Evolutionary conservation across 139 green algal species (phyloP).

Genomic region (Edaphochlamys debaryana): DNA sequence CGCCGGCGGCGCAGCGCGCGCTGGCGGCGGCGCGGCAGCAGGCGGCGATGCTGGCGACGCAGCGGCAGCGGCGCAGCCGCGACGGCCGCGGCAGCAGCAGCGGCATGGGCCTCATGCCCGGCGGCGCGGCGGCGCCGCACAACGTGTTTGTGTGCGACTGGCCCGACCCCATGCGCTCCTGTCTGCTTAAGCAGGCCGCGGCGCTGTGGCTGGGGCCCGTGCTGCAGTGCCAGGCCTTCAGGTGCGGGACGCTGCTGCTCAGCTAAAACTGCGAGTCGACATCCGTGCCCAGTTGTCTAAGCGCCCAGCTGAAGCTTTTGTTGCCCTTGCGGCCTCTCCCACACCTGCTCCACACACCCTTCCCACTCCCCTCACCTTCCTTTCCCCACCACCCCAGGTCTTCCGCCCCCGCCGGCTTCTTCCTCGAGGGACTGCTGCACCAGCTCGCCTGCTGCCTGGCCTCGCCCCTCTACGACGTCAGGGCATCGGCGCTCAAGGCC

Average conservation of each 20-base stretch:
- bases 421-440: conserved; percentile 17
- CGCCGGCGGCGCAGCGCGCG: not conserved
- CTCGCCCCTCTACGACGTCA: conserved; percentile 63
- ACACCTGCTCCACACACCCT: not conserved
- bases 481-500: conserved; percentile 65
- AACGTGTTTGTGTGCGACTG: conserved; percentile 13
- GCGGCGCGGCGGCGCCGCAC: not conserved
- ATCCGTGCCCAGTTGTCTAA: too few species aligned
- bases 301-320: too few species aligned
- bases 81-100: not conserved
- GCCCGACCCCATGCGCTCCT: conserved; percentile 53
- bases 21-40: not conserved
- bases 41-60: not conserved
- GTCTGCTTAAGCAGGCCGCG: conserved; percentile 52
- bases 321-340: too few species aligned
- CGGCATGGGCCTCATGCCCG: not conserved
- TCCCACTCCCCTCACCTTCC: not conserved
- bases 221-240: conserved; percentile 24
- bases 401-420: conserved; percentile 7
- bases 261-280: not conserved
- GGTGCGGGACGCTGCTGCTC: not conserved
- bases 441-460: conserved; percentile 47
- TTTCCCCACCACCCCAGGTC: not conserved
- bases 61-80: not conserved
- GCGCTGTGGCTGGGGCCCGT: conserved; percentile 50